Conservation (phyloP, 495 filamentous ascomycete genomes). For the Neurospora sp. region DNA sequence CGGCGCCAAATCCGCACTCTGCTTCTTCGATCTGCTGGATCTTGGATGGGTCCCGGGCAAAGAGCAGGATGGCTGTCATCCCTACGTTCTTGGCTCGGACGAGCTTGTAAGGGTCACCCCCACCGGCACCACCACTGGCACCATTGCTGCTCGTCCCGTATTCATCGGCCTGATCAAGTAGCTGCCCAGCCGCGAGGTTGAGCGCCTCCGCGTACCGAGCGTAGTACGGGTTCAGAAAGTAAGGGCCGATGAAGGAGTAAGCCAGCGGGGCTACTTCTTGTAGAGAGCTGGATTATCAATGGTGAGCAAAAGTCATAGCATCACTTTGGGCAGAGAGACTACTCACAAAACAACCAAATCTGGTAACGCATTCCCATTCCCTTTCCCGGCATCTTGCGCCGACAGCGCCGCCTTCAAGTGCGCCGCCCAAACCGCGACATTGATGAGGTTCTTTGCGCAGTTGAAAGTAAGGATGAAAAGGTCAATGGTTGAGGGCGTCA, state of each 20-base stretch:
- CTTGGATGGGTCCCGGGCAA: slow-evolving; percentile 46
- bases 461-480: slow-evolving; percentile 85
- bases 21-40: slow-evolving; percentile 56
- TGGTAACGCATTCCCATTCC: slow-evolving; percentile 40
- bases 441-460: slow-evolving; percentile 60
- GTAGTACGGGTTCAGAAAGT: slow-evolving; percentile 68
- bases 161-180: slow-evolving; percentile 10
- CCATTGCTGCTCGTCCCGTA: background rate
- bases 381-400: background rate
- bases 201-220: slow-evolving; percentile 56
- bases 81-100: slow-evolving; percentile 59
- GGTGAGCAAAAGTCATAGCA: background rate
- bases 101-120: slow-evolving; percentile 32
- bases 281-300: slow-evolving; percentile 42
- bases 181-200: slow-evolving; percentile 45
- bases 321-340: background rate
- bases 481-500: slow-evolving; percentile 29
- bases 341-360: slow-evolving; percentile 56
- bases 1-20: slow-evolving; percentile 70
- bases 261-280: slow-evolving; percentile 85
- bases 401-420: slow-evolving; percentile 64
- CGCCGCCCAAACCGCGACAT: slow-evolving; percentile 52
- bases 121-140: background rate
- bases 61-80: slow-evolving; percentile 83
- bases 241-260: slow-evolving; percentile 77